Evolutionary conservation across 768 basidiomycete genomes (phyloP).

Genomic region (Trametes coccinea): DNA sequence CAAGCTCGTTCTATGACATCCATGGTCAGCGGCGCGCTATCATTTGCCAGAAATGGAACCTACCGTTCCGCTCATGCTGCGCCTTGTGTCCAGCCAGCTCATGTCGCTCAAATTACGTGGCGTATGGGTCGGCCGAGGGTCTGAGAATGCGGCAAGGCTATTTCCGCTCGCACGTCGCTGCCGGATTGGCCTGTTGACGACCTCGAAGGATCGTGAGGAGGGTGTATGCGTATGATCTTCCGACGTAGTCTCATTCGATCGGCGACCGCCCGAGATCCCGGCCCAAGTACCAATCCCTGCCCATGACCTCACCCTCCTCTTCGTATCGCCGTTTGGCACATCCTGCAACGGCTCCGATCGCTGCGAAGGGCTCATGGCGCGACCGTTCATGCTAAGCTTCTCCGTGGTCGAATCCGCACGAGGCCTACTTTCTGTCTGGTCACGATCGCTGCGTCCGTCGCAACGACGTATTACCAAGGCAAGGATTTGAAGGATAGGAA

Average conservation of each 20-base stretch:
- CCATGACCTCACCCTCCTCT: constrained; percentile 39
- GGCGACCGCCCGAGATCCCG: constrained; percentile 36
- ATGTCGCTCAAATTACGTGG: constrained; percentile 66
- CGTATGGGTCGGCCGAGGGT: constrained; percentile 45
- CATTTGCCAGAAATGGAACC: constrained; percentile 29
- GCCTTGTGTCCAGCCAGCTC: constrained; percentile 76
- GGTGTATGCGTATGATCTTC: constrained; percentile 33
- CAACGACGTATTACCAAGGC: constrained; percentile 24
- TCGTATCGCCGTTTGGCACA: neutral
- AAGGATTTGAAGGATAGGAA: constrained; percentile 44
- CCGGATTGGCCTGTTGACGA: constrained; percentile 50
- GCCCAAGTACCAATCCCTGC: constrained; percentile 38
- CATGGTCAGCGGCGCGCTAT: constrained; percentile 15
- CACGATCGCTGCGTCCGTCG: neutral
- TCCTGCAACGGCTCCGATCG: constrained; percentile 18
- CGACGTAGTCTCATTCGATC: constrained; percentile 41
- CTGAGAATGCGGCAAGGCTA: constrained; percentile 39
- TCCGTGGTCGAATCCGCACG: constrained; percentile 44
- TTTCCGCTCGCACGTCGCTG: constrained; percentile 53
- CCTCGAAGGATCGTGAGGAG: constrained; percentile 46
- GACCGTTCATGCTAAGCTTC: constrained; percentile 35
- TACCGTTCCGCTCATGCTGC: constrained; percentile 72
- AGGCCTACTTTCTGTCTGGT: constrained; percentile 17
- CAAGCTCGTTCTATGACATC: constrained; percentile 62
- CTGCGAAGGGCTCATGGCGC: constrained; percentile 34